Conservation (phyloP, 352 stramenopile species). For the Lagenidium giganteum region DNA sequence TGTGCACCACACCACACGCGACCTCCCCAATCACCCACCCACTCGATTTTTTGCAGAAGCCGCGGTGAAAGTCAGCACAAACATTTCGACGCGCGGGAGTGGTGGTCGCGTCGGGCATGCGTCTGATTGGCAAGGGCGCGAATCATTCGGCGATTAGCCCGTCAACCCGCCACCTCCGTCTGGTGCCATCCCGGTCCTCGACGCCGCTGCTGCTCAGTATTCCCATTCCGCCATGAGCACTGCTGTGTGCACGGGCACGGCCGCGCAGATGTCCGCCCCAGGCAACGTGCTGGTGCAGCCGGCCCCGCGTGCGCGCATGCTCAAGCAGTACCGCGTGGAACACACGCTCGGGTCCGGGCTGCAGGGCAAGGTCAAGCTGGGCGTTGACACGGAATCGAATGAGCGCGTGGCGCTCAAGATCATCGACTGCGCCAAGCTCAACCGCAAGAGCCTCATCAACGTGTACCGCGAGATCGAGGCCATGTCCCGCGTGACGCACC, state of each 20-base stretch:
- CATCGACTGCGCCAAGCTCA: conserved; percentile 80
- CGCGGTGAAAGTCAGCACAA: no score
- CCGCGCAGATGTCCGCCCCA: no score
- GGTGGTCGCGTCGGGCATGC: conserved; percentile 15
- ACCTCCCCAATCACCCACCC: no score
- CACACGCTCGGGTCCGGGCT: conserved; percentile 78
- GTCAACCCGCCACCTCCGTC: no score
- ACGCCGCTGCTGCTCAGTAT: conserved; percentile 3
- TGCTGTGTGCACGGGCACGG: no score
- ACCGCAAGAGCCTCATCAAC: conserved; percentile 79
- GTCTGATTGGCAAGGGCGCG: no score
- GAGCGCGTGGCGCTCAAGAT: conserved; percentile 89
- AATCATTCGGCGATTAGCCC: no score
- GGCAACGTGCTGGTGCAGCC: no score
- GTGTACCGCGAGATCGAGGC: conserved; percentile 87
- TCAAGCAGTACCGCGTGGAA: conserved; percentile 71
- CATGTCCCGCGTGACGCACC: conserved; percentile 82
- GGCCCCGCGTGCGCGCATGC: conserved; percentile 31
- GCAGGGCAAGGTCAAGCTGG: conserved; percentile 87
- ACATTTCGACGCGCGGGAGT: conserved; percentile 16
- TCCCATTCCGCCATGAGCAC: no score
- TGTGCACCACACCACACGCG: no score
- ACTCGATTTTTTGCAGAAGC: conserved; percentile 25
- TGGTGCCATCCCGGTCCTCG: no score
- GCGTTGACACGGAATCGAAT: conserved; percentile 68